Conservation (phyloP, 805 yeast species). For the Torulaspora gathmanii region DNA sequence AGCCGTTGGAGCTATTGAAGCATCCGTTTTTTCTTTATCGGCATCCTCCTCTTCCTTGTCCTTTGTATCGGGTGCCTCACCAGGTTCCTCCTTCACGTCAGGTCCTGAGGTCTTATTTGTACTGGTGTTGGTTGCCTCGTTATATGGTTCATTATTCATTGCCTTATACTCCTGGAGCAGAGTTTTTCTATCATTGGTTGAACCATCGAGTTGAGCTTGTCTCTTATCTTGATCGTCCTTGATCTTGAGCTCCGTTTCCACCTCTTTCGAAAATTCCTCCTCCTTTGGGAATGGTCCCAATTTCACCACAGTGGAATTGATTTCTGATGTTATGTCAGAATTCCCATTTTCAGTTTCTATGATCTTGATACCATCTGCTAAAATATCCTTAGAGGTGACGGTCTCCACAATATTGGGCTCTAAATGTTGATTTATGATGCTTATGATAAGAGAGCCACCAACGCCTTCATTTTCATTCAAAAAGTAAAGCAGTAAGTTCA, state of each 20-base stretch:
- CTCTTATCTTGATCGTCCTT: slow-evolving; percentile 63
- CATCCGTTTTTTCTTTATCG: slow-evolving; percentile 24
- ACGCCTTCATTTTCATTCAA: slow-evolving; percentile 86
- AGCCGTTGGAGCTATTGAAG: slow-evolving; percentile 18
- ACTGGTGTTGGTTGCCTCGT: slow-evolving; percentile 6
- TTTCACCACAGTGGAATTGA: slow-evolving; percentile 48
- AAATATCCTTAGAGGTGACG: slow-evolving; percentile 31
- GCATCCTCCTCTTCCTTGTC: slow-evolving; percentile 12
- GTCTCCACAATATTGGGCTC: slow-evolving; percentile 43
- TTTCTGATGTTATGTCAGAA: slow-evolving; percentile 26
- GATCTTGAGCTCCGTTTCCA: slow-evolving; percentile 74
- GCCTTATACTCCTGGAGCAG: slow-evolving; percentile 64
- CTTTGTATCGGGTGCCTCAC: slow-evolving; percentile 9
- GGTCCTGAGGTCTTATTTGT: background rate
- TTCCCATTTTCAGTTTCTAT: slow-evolving; percentile 34
- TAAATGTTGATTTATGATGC: slow-evolving; percentile 81
- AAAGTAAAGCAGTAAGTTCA: slow-evolving; percentile 78
- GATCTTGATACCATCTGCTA: slow-evolving; percentile 34
- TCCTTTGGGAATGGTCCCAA: slow-evolving; percentile 84
- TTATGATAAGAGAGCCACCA: slow-evolving; percentile 83
- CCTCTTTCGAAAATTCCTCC: slow-evolving; percentile 76
- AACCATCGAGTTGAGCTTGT: slow-evolving; percentile 20
- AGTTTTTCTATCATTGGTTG: slow-evolving; percentile 34
- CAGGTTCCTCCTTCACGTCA: slow-evolving; percentile 9
- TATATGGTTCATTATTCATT: slow-evolving; percentile 42